Evolutionary conservation across 2,329 filamentous ascomycete genomes (phyloP), one percentile per base, ranked within the genome.

Genomic region (Pyrenochaeta sp.): DNA sequence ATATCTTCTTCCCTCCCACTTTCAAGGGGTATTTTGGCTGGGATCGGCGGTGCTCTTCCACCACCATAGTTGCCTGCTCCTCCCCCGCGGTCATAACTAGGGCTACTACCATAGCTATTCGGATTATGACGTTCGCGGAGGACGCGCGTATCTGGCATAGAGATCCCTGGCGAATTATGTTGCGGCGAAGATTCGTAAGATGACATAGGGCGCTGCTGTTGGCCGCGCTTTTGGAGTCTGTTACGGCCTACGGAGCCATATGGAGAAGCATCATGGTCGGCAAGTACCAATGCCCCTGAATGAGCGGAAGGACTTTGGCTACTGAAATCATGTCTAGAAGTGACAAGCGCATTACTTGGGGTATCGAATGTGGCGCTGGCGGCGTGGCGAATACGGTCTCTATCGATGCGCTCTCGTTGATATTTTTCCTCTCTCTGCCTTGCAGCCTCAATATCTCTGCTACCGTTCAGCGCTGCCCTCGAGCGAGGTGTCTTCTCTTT

Each of bases 1-100:
- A 82, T 81, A 51, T 82, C 82, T 21, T 76, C 73, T 14, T 72
- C 76, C 58, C 41, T 1, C 58, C 56, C 33, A 54, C 42, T 6
- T 64, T 69, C 18, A 89, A 27, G 73, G 1, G 88, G 87, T 7
- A 91, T 78, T 75, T 91, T 91, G n/a, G 87, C 87, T 3, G 89
- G 89, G 43, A 90, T 82, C 0, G 87, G 85, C 11, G 89, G 88
- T 0, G 77, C 79, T 15, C 72, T 77, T 15, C 57, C 40, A 18
- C n/a, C 21, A 30, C 40, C 27, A 31, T 14, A 23, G 14, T 7
- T 17, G 7, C 14, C 33, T 17, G 33, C 33, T 17, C 33, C 33
- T 15, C 33, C 51, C 15, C 65, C 63, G 17, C 59, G 47, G 14
- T 60, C 58, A 17, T 74, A 69, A 15, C 61, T 54, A 4, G 68